Evolutionary conservation across 768 basidiomycete species (phyloP), one percentile per base, ranked within the genome.

Genomic region (Termitomyces sp.): DNA sequence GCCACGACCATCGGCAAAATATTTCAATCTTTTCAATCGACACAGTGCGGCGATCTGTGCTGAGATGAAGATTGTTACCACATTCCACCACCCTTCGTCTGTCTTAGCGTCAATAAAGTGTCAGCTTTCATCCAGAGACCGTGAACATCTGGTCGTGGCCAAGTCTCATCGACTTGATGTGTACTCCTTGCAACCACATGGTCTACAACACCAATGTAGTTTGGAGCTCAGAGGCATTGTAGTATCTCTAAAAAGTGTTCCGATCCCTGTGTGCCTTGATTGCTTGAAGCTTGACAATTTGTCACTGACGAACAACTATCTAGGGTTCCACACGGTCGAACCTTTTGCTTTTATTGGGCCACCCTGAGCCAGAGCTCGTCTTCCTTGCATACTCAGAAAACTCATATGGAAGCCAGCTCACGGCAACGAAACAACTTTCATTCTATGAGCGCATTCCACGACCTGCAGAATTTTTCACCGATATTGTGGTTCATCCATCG

Each of bases 31-130:
- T 38, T 33, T 49, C 9, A 14, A 32, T 52, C 38, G 24, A 43
- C 26, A 24, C 38, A 28, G 50, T 13, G 24, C 26, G 22, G 26
- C 38, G 4, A 52, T 20, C 38, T 40, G 52, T 32, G 45, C 54
- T 53, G 52, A 60, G 41, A 81, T 81, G 79, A 82, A 80, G 69
- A 67, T 91, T 59, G 78, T 92, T 33, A 80, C 85, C 10, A 92
- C 91, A 7, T 90, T 91, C 68, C 88, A 92, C 67, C 79, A 78
- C 4, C 80, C 90, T 2, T 88, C 91, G 1, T 87, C 91, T 1
- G 86, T 92, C 50, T 62, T 84, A 9, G 76, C 76, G 61, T 92
- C 90, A 30, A 66, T 87, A 26, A 90, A 84, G 75, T 90, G 86
- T 69, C 72, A 71, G 5, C 77, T 93, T n/a, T 71, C 79, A 3